A percentile compares a stretch with the other conserved stretches of the same genome.
Conservation (phyloP, 2,329 filamentous ascomycete genomes). For the Capronia coronata region DNA sequence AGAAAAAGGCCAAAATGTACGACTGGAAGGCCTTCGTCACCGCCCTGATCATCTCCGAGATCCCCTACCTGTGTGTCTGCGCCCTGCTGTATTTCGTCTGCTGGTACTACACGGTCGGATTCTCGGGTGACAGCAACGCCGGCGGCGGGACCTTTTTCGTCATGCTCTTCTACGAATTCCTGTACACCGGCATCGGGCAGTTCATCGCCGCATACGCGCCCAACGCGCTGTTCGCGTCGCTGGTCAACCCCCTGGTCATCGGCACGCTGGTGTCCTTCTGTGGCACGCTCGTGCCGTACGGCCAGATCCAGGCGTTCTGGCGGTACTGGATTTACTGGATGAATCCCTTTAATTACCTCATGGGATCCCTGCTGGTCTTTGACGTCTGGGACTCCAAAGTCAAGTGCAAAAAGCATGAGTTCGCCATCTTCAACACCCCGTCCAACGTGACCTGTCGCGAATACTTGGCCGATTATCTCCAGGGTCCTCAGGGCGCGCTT, state of each 20-base stretch:
- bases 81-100: conserved; percentile 61
- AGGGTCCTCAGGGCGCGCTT: neutral
- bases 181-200: conserved; percentile 66
- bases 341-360: conserved; percentile 58
- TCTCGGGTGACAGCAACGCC: conserved; percentile 50
- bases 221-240: conserved; percentile 58
- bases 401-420: conserved; percentile 44
- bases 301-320: conserved; percentile 62
- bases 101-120: conserved; percentile 67
- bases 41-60: conserved; percentile 61
- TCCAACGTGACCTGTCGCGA: conserved; percentile 50
- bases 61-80: conserved; percentile 59
- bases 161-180: conserved; percentile 65
- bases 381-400: conserved; percentile 45
- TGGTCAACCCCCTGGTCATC: conserved; percentile 63
- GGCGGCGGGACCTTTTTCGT: conserved; percentile 53
- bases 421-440: conserved; percentile 41
- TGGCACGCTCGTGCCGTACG: conserved; percentile 61
- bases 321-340: conserved; percentile 59
- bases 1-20: conserved; percentile 66
- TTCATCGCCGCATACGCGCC: conserved; percentile 72
- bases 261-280: conserved; percentile 65
- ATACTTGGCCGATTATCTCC: conserved; percentile 47
- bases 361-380: conserved; percentile 52
- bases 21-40: conserved; percentile 67